Evolutionary conservation across 768 basidiomycete genomes (phyloP).

Genomic region (Boletus edulis): DNA sequence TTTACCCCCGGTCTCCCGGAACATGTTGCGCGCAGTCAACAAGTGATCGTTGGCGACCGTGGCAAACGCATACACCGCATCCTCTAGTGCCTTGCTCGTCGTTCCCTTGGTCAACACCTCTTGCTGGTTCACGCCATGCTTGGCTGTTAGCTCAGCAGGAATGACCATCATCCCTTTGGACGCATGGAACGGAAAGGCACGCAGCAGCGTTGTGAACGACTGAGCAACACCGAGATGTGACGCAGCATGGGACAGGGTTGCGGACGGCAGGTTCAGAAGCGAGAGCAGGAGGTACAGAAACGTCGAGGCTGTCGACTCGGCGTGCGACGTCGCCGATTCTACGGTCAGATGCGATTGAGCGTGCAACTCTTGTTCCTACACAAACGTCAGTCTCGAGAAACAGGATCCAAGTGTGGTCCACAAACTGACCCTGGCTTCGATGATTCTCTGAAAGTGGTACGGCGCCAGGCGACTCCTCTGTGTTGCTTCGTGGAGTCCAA

Average conservation of each 20-base stretch:
- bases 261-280: conserved; percentile 54
- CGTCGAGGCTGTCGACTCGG: conserved; percentile 79
- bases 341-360: conserved; percentile 63
- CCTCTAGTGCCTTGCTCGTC: conserved; percentile 58
- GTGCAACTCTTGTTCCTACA: conserved; percentile 64
- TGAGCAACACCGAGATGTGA: conserved; percentile 81
- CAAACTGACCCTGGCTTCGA: conserved; percentile 74
- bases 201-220: conserved; percentile 66
- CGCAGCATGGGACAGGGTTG: conserved; percentile 67
- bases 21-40: conserved; percentile 68
- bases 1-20: conserved; percentile 50
- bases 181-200: conserved; percentile 76
- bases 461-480: conserved; percentile 50
- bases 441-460: conserved; percentile 79
- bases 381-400: conserved; percentile 20
- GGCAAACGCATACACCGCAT: conserved; percentile 84
- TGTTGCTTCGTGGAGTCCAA: conserved; percentile 63
- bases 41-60: conserved; percentile 79
- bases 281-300: conserved; percentile 75
- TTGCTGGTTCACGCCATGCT: conserved; percentile 75
- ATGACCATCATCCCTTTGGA: conserved; percentile 69
- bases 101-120: conserved; percentile 63
- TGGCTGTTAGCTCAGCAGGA: conserved; percentile 79
- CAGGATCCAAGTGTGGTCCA: neutral
- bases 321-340: conserved; percentile 67